phyloP scores from a whole-genome alignment of 768 basidiomycete genomes.

The Russula vinacea region DNA sequence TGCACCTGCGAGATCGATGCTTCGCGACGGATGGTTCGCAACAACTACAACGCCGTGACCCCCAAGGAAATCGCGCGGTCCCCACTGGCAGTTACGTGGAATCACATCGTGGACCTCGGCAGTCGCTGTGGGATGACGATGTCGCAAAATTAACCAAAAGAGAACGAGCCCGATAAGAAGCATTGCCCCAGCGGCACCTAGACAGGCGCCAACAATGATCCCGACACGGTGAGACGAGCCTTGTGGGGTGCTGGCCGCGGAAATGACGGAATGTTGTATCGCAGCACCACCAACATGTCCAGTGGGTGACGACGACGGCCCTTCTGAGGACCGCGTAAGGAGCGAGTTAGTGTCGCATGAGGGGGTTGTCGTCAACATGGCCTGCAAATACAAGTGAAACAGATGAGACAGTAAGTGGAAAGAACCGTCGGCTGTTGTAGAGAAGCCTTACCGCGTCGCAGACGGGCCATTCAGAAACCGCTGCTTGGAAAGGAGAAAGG shows the following conservation, averaged over 20 bases:
- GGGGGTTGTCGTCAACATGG: neutral
- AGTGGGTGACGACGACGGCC: neutral
- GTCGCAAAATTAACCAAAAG: constrained; percentile 16
- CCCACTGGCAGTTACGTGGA: constrained; percentile 13
- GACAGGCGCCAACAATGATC: constrained; percentile 9
- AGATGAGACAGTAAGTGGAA: neutral
- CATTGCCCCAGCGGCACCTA: constrained; percentile 4
- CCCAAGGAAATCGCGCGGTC: neutral
- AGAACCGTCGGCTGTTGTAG: neutral
- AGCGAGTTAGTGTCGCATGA: neutral
- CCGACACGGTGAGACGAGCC: neutral
- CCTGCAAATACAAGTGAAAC: neutral
- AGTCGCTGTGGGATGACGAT: constrained; percentile 1
- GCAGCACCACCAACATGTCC: neutral
- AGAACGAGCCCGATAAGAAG: constrained; percentile 16
- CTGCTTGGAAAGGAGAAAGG: constrained; percentile 17
- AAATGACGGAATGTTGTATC: neutral
- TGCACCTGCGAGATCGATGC: constrained; percentile 21
- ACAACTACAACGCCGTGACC: neutral
- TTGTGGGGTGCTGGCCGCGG: neutral
- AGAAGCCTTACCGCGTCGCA: constrained; percentile 4
- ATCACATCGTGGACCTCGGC: neutral
- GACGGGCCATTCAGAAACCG: constrained; percentile 1
- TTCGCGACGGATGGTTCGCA: constrained; percentile 10
- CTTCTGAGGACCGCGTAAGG: neutral